Evolutionary conservation across 306 rosid species (phyloP).

Genomic region (Vigna nakashimae): DNA sequence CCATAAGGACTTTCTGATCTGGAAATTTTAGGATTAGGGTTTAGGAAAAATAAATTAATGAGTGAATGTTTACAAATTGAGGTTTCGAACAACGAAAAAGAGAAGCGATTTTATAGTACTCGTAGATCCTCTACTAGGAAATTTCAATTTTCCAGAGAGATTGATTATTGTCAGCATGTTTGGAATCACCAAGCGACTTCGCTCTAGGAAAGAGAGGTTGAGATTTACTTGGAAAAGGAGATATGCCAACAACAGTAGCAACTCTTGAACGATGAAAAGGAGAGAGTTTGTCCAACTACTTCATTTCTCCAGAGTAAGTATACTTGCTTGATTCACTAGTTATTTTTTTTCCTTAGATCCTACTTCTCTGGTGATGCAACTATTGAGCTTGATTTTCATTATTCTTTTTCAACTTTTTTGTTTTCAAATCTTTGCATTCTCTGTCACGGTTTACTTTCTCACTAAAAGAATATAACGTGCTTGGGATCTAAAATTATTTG

Average conservation of each 20-base stretch:
- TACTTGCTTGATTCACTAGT: constrained; percentile 61
- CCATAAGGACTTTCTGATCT: too few species aligned
- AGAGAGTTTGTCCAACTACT: constrained; percentile 58
- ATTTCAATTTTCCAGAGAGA: constrained; percentile 47
- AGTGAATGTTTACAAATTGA: too few species aligned
- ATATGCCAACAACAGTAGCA: constrained; percentile 30
- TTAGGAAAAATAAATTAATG: too few species aligned
- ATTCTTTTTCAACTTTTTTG: constrained; percentile 40
- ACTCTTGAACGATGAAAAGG: constrained; percentile 65
- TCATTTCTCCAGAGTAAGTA: constrained; percentile 63
- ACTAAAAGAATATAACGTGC: constrained; percentile 37
- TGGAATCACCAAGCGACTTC: constrained; percentile 61
- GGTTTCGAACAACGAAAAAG: too few species aligned
- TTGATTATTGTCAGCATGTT: constrained; percentile 45
- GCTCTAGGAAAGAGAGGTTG: constrained; percentile 57
- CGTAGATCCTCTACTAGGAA: constrained; percentile 33
- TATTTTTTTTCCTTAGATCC: constrained; percentile 56
- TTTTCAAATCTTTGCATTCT: constrained; percentile 47
- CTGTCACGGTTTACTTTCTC: constrained; percentile 45
- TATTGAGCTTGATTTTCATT: constrained; percentile 53
- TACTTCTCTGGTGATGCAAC: constrained; percentile 57
- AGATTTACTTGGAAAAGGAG: constrained; percentile 45
- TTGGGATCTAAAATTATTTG: constrained; percentile 33
- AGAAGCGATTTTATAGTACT: neutral
- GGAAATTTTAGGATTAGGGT: too few species aligned